Conservation (phyloP, 768 basidiomycete species). For the Amanita exitialis region DNA sequence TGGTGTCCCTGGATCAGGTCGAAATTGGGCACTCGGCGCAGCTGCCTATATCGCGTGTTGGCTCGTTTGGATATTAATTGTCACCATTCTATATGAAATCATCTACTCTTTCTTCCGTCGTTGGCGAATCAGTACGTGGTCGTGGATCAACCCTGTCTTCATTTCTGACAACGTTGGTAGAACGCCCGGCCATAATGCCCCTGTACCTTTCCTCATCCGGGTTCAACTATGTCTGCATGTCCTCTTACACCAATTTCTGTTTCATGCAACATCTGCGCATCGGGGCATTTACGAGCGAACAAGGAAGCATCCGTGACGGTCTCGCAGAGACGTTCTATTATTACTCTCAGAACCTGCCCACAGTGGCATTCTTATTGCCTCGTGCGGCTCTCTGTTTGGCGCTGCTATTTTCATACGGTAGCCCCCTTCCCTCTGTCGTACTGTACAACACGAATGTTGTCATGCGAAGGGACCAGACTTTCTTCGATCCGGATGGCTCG, state of each 20-base stretch:
- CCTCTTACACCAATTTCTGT: slow-evolving; percentile 76
- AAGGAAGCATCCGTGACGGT: slow-evolving; percentile 31
- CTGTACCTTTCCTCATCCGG: slow-evolving; percentile 78
- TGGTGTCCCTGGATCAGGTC: slow-evolving; percentile 61
- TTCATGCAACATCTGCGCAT: slow-evolving; percentile 74
- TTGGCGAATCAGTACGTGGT: slow-evolving; percentile 70
- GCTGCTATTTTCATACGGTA: slow-evolving; percentile 56
- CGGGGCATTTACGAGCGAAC: slow-evolving; percentile 51
- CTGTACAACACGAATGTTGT: slow-evolving; percentile 30
- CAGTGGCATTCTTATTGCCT: slow-evolving; percentile 73
- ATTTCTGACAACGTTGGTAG: slow-evolving; percentile 25
- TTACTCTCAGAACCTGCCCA: slow-evolving; percentile 80
- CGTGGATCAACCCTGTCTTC: slow-evolving; percentile 6
- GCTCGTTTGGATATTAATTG: slow-evolving; percentile 60
- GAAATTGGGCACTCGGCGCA: slow-evolving; percentile 74
- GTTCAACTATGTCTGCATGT: slow-evolving; percentile 64
- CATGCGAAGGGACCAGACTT: slow-evolving; percentile 55
- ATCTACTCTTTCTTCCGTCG: slow-evolving; percentile 65
- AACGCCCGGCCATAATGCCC: slow-evolving; percentile 74
- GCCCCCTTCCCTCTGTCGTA: slow-evolving; percentile 35
- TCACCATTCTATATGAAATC: slow-evolving; percentile 70
- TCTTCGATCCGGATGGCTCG: slow-evolving; percentile 56
- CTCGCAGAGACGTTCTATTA: slow-evolving; percentile 81
- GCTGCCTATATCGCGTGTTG: slow-evolving; percentile 82
- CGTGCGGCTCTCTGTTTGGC: slow-evolving; percentile 70